Base-by-base conservation (phyloP, 371 early-diverging fungal species). In the Mortierella sp. region DNA sequence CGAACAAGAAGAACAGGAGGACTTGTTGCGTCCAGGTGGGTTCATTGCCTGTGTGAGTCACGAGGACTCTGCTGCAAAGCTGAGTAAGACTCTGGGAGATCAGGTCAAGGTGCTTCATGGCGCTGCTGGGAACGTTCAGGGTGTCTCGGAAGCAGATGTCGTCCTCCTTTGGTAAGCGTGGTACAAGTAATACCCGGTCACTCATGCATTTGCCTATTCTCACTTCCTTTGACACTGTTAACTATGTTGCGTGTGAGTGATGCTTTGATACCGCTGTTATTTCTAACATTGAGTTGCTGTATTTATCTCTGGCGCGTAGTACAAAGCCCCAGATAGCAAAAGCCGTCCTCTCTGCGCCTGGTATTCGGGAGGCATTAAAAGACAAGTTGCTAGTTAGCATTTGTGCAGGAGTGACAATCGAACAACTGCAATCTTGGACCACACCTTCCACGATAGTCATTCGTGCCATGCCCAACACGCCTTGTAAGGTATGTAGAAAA, bases 401-500 rank as follows among this genome's bases (percentile, higher is more conserved):
- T 50, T 85, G 85, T 50, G 87, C 87, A 21, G 88, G 88, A 13
- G 85, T 88, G 22, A 80, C 86, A 19, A 86, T 85, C 53, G 72
- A 70, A 8, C 86, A 87, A 65, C 66, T 88, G 32, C 78, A 84
- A 48, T 72, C 74, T 5, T 88, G 87, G 88, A 73, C 86, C 15
- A 83, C 84, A 13, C 69, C 77, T 5, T 65, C 86, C n/a, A 79
- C 84, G 1, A 77, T 80, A 43, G 66, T 88, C 41, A 86, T 88
- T 41, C 81, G 88, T 8, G 88, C 88, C 65, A 88, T 88, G 88
- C 88, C 88, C 19, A 88, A 88, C 67, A 88, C 88, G 9, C 86
- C 88, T 8, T 88, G 88, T 86, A 87, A 78, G 74, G 87, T 84
- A 67, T 41, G 43, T 22, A 22, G 48, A 21, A 38, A 38, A 2